These are phyloP conservation scores for Scopulariopsis brevicaulis DNA, from an alignment of 2,329 filamentous ascomycete genomes.

Conservation along the genomic window DNA sequence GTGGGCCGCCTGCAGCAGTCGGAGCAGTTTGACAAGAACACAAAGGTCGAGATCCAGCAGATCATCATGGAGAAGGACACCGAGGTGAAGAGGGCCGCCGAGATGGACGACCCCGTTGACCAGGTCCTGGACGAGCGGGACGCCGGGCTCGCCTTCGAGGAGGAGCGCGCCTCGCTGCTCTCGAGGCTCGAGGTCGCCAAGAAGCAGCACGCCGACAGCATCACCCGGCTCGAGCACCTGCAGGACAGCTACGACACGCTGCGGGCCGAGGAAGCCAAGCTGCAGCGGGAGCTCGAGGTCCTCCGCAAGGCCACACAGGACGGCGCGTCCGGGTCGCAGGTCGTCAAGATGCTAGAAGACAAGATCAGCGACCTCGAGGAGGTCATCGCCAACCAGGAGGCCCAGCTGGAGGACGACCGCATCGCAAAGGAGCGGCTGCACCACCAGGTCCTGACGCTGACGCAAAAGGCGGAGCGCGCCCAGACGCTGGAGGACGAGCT, in stretches of 20 bases:
- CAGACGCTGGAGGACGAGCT: constrained; percentile 47
- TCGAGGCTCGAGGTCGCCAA: constrained; percentile 39
- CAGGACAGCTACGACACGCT: constrained; percentile 54
- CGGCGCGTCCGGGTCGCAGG: constrained; percentile 38
- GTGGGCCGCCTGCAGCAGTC: constrained; percentile 30
- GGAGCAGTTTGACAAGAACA: constrained; percentile 22
- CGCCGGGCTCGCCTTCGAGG: constrained; percentile 44
- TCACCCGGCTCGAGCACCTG: constrained; percentile 46
- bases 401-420: constrained; percentile 44
- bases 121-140: constrained; percentile 34
- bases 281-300: constrained; percentile 40
- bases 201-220: constrained; percentile 47
- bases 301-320: constrained; percentile 36
- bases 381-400: constrained; percentile 60
- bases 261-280: constrained; percentile 49
- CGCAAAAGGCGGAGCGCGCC: constrained; percentile 32
- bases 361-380: constrained; percentile 57
- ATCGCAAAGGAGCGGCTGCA: constrained; percentile 31
- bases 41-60: constrained; percentile 32
- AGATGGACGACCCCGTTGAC: constrained; percentile 24
- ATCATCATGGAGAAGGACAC: constrained; percentile 30
- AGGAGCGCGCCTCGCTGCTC: constrained; percentile 37
- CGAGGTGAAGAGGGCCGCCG: constrained; percentile 12
- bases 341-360: constrained; percentile 41
- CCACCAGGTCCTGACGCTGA: constrained; percentile 35